phyloP scores from a whole-genome alignment of 805 yeast species.

The Wickerhamiella qilinensis region DNA sequence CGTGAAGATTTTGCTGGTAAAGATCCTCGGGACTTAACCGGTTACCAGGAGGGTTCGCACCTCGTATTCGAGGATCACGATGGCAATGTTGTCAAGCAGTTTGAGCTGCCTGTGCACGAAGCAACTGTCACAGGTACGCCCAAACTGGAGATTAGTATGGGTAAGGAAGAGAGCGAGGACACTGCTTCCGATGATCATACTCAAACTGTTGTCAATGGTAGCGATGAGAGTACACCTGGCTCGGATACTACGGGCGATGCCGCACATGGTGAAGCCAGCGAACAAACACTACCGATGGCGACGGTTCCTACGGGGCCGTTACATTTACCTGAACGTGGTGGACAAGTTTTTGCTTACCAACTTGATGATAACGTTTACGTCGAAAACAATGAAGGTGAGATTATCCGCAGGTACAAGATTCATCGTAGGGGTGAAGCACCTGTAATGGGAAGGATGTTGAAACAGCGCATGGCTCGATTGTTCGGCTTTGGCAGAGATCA shows the following conservation, averaged over 20 bases:
- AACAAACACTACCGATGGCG: neutral
- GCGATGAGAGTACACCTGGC: neutral
- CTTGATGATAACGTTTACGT: conserved; percentile 63
- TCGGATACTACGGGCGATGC: neutral
- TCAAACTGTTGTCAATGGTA: neutral
- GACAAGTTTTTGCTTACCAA: conserved; percentile 43
- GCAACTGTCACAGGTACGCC: neutral
- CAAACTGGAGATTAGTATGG: neutral
- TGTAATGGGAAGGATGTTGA: neutral
- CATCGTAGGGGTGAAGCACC: conserved; percentile 32
- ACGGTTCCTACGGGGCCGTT: neutral
- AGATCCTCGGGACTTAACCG: conserved; percentile 21
- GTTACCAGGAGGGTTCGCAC: conserved; percentile 53
- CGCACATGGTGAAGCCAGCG: neutral
- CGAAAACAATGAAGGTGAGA: conserved; percentile 86
- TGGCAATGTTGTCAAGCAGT: conserved; percentile 62
- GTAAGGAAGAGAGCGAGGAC: neutral
- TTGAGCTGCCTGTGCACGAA: conserved; percentile 19
- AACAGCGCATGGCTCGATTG: conserved; percentile 21
- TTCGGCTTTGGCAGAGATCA: conserved; percentile 27
- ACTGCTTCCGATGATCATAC: neutral
- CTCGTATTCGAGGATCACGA: conserved; percentile 66
- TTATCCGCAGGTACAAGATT: conserved; percentile 65
- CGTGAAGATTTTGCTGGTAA: conserved; percentile 12
- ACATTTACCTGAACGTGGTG: conserved; percentile 7